Evolutionary conservation across 2,329 filamentous ascomycete genomes (phyloP).

Genomic region (Fusarium sp.): DNA sequence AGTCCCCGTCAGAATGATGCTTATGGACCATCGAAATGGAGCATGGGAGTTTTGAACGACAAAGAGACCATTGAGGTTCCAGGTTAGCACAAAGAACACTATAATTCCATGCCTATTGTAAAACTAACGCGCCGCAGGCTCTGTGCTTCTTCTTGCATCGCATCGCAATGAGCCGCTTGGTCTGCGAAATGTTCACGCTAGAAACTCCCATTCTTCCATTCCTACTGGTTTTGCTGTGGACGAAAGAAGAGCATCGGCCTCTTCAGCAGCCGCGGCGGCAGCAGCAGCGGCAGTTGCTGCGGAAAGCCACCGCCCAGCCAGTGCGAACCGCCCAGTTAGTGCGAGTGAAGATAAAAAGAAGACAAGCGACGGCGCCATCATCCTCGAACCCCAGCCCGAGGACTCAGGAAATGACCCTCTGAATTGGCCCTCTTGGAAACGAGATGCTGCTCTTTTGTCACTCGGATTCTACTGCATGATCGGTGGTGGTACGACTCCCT

Average conservation of each 20-base stretch:
- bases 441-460: slow-evolving; percentile 83
- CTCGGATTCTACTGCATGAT: slow-evolving; percentile 94
- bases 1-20: slow-evolving; percentile 20
- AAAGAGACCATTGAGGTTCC: slow-evolving; percentile 86
- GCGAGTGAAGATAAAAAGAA: slow-evolving; percentile 71
- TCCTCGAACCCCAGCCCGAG: slow-evolving; percentile 91
- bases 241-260: slow-evolving; percentile 48
- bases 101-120: not conserved
- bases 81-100: slow-evolving; percentile 62
- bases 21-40: slow-evolving; percentile 60
- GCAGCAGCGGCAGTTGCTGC: slow-evolving; percentile 12
- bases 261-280: slow-evolving; percentile 20
- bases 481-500: slow-evolving; percentile 90
- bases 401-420: slow-evolving; percentile 91
- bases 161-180: slow-evolving; percentile 71
- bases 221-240: slow-evolving; percentile 60
- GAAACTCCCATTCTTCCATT: slow-evolving; percentile 70
- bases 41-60: slow-evolving; percentile 86
- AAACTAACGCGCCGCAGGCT: slow-evolving; percentile 57
- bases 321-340: slow-evolving; percentile 22
- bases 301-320: slow-evolving; percentile 23
- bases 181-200: slow-evolving; percentile 66
- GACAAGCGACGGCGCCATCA: slow-evolving; percentile 84
- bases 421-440: slow-evolving; percentile 87
- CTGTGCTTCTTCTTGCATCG: slow-evolving; percentile 67